Base-by-base conservation (phyloP, 495 filamentous ascomycete species). In the Thermothielavioides terrestris region DNA sequence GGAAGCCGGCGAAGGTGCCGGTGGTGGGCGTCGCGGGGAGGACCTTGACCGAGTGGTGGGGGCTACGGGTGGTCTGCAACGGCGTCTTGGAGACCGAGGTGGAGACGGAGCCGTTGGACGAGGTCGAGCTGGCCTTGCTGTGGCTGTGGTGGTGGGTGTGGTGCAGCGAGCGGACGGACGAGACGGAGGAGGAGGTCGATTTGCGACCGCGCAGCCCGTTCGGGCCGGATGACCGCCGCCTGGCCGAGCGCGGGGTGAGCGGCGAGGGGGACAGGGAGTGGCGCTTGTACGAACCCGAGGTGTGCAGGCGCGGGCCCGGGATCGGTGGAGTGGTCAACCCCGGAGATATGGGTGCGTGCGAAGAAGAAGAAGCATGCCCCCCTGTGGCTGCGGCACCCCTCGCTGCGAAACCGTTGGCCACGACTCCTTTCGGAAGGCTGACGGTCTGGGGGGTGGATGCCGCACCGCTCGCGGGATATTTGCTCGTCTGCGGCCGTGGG, bases 121-220 rank as follows among this genome's bases (percentile, higher is more conserved):
- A 94, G 0, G 89, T 90, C 0, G 91, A 96, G 14, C 86, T 92
- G 3, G 92, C 89, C 62, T 95, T 96, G 9, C 89, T 95, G 61
- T 95, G 92, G 22, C 83, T 80, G 61, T 94, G 89, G 43, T 94
- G 88, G 58, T 94, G 89, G 47, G 62, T 41, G 42, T 92, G 88
- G 59, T 94, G 91, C 57, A 97, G 87, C 37, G 86, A 92, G 37
- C 91, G 83, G 52, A 97, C 83, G 0, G 89, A 95, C 14, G 88
- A 95, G 18, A 98, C 81, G 9, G 92, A 97, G 2, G 89, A 95
- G 5, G 91, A 96, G 3, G 92, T 97, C 2, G 91, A 96, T 64
- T 95, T 97, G 50, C 92, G 80, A 26, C 92, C 94, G 34, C 91
- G 81, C 17, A 97, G 76, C n/a, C 72, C 72, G 10, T 56, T 48